These are phyloP conservation scores for Fusarium coicis DNA, from an alignment of 2,329 filamentous ascomycete genomes.

Conservation along the genomic window DNA sequence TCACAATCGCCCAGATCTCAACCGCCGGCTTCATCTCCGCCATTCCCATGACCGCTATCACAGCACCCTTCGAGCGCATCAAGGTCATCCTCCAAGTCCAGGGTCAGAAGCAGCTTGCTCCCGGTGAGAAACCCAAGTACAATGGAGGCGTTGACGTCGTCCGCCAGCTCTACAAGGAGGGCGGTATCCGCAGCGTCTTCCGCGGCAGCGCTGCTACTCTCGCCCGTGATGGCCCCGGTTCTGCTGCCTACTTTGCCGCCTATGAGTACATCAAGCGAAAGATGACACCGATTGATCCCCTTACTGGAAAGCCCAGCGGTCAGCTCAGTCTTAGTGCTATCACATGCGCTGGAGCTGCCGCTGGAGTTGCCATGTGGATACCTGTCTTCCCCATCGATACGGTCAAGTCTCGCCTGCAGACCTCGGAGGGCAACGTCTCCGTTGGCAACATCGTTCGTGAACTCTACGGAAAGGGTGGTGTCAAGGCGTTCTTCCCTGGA, in stretches of 20 bases:
- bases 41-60: conserved; percentile 96
- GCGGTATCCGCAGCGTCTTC: conserved; percentile 91
- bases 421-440: conserved; percentile 84
- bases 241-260: conserved; percentile 94
- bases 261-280: conserved; percentile 95
- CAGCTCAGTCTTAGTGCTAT: conserved; percentile 85
- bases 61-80: conserved; percentile 98
- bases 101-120: conserved; percentile 87
- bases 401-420: conserved; percentile 93
- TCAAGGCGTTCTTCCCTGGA: conserved; percentile 96
- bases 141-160: conserved; percentile 89
- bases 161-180: conserved; percentile 89
- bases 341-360: conserved; percentile 86
- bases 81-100: conserved; percentile 99
- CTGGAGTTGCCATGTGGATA: conserved; percentile 99
- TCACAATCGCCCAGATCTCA: conserved; percentile 87
- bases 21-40: conserved; percentile 97
- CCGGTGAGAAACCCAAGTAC: conserved; percentile 94
- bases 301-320: conserved; percentile 76
- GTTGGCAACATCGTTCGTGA: conserved; percentile 82
- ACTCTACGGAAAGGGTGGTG: conserved; percentile 84
- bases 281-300: conserved; percentile 83
- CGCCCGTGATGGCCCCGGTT: conserved; percentile 91
- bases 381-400: conserved; percentile 98
- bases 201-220: conserved; percentile 90